These are phyloP conservation scores for Hordeum vulgare DNA, from an alignment of 176 grass and related monocot species.

Conservation along the genomic window MorexV3_pseudomolecules_assembly NC_058518.1:451745625-451746124, in stretches of 20 bases:
- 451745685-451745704: no score
- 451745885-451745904: neutral
- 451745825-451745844: neutral
- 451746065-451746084: no score
- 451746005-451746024: neutral
- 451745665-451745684: no score
- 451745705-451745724: no score
- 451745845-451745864: neutral
- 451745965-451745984: neutral
- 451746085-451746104: no score
- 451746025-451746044: neutral
- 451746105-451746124: no score
- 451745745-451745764: no score
- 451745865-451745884: neutral
- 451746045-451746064: neutral
- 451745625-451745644: neutral
- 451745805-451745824: neutral
- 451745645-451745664: neutral
- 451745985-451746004: neutral
- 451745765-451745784: no score
- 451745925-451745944: neutral
- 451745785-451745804: no score
- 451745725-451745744: no score
- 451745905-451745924: neutral
- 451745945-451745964: neutral